These are phyloP conservation scores for Crucibulum laeve DNA, from an alignment of 768 basidiomycete genomes.

Conservation along the genomic window DNA sequence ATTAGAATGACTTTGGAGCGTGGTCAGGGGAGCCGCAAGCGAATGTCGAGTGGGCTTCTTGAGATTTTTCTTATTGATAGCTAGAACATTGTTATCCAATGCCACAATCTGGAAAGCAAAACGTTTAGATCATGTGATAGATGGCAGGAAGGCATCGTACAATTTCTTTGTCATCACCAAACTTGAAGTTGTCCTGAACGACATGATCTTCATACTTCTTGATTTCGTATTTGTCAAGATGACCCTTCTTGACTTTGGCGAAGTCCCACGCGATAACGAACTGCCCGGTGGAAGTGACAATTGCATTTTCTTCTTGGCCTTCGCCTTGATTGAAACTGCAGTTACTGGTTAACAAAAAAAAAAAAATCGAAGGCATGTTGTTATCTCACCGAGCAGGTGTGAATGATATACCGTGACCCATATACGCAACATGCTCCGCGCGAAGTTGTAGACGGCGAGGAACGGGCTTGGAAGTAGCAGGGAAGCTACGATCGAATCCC, in stretches of 20 bases:
- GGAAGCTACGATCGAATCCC: constrained; percentile 95
- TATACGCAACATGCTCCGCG: constrained; percentile 90
- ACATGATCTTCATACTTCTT: constrained; percentile 93
- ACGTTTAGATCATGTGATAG: constrained; percentile 1
- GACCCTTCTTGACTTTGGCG: constrained; percentile 89
- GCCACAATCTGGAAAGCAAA: constrained; percentile 76
- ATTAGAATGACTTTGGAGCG: constrained; percentile 45
- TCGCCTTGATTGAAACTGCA: constrained; percentile 89
- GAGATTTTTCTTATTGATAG: constrained; percentile 91
- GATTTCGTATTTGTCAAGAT: constrained; percentile 90
- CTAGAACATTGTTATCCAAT: constrained; percentile 87
- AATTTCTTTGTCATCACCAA: constrained; percentile 95
- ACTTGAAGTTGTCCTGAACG: constrained; percentile 97
- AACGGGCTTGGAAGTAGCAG: constrained; percentile 88
- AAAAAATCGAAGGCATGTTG: constrained; percentile 6
- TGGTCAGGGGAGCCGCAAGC: constrained; percentile 39
- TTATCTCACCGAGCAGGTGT: constrained; percentile 80
- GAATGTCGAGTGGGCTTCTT: constrained; percentile 78
- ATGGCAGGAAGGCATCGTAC: constrained; percentile 39
- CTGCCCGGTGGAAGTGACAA: constrained; percentile 90
- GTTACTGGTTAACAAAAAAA: constrained; percentile 4
- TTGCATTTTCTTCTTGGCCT: constrained; percentile 87
- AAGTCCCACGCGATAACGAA: constrained; percentile 98
- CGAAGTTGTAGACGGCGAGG: constrained; percentile 85
- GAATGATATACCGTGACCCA: constrained; percentile 83